A percentile compares a stretch with the other conserved stretches of the same genome.
phyloP scores from a whole-genome alignment of 768 basidiomycete genomes.

The Ephemerocybe angulata region DNA sequence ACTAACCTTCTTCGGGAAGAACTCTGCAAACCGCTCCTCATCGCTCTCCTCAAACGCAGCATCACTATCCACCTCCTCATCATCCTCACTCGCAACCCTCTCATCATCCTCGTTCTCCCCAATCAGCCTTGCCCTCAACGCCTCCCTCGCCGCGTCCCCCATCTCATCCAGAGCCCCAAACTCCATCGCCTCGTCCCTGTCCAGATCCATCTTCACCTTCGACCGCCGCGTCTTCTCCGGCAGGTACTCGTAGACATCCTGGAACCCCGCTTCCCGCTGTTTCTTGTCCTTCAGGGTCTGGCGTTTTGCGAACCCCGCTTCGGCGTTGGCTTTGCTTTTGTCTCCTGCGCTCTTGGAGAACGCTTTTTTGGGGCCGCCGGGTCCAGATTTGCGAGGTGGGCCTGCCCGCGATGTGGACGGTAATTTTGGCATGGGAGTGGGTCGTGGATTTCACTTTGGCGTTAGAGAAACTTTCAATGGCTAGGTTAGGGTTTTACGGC shows the following conservation, averaged over 20 bases:
- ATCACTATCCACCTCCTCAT: slow-evolving; percentile 85
- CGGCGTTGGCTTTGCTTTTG: slow-evolving; percentile 9
- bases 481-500: no score
- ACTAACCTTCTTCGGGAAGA: slow-evolving; percentile 49
- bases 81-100: slow-evolving; percentile 62
- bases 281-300: slow-evolving; percentile 9
- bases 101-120: slow-evolving; percentile 51
- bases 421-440: neutral
- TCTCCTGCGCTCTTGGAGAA: no score
- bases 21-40: slow-evolving; percentile 72
- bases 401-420: neutral
- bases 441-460: no score
- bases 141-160: slow-evolving; percentile 3
- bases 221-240: slow-evolving; percentile 5
- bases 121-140: slow-evolving; percentile 40
- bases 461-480: no score
- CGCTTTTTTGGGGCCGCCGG: neutral
- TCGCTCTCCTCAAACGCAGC: slow-evolving; percentile 81
- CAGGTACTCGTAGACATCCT: slow-evolving; percentile 9
- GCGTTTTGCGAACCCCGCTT: slow-evolving; percentile 5
- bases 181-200: slow-evolving; percentile 6
- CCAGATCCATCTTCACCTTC: slow-evolving; percentile 6
- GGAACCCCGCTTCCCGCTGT: neutral
- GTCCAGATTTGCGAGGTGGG: neutral
- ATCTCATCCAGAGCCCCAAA: slow-evolving; percentile 8